Evolutionary conservation across 2,329 filamentous ascomycete species (phyloP).

Genomic region (Hortaea werneckii): DNA sequence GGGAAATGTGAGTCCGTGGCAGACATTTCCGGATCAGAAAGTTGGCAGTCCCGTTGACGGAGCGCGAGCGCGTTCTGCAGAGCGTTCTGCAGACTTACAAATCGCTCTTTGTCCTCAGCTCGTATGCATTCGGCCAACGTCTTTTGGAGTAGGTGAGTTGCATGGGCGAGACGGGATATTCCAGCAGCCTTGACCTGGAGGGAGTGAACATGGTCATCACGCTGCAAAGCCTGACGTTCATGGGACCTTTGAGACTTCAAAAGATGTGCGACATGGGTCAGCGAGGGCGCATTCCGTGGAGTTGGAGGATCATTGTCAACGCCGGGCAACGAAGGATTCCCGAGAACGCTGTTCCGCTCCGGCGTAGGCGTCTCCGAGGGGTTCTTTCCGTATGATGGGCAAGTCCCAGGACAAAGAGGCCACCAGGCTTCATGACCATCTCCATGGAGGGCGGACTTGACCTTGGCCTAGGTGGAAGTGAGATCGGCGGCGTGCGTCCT

Average conservation of each 20-base stretch:
- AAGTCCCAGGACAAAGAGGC: constrained; percentile 4
- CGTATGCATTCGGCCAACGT: constrained; percentile 71
- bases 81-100: constrained; percentile 64
- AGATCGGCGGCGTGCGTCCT: constrained; percentile 3
- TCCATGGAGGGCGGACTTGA: constrained; percentile 5
- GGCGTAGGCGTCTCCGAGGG: background rate
- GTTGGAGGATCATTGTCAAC: background rate
- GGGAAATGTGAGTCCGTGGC: constrained; percentile 20
- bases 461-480: constrained; percentile 3
- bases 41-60: background rate
- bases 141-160: constrained; percentile 62
- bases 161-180: constrained; percentile 63
- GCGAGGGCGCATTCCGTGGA: background rate
- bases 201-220: constrained; percentile 61
- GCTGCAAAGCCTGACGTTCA: constrained; percentile 66
- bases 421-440: constrained; percentile 10
- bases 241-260: constrained; percentile 40
- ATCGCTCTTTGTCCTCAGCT: constrained; percentile 67
- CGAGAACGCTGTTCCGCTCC: background rate
- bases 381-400: background rate
- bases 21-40: background rate
- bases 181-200: constrained; percentile 66
- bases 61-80: constrained; percentile 55
- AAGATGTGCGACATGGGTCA: constrained; percentile 3
- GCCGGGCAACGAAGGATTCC: background rate